A percentile compares a stretch with the other conserved stretches of the same genome.
These are phyloP conservation scores for Aspergillus fumigatus DNA, from an alignment of 2,329 filamentous ascomycete genomes.

Conservation along the genomic window DNA sequence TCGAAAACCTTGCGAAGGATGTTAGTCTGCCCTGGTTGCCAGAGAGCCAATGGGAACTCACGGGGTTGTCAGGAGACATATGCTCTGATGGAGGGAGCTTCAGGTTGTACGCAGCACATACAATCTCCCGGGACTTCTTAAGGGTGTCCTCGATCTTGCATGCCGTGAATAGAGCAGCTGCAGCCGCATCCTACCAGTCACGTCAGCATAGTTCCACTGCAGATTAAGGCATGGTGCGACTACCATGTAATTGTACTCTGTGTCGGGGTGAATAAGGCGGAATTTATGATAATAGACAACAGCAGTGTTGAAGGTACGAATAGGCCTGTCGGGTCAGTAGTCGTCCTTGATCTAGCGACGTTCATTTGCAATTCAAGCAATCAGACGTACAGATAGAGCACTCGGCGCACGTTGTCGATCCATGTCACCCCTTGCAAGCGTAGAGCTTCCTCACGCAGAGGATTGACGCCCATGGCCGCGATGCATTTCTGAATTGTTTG, in stretches of 20 bases:
- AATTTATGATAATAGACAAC: slow-evolving; percentile 93
- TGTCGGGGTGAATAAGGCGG: slow-evolving; percentile 76
- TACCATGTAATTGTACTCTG: slow-evolving; percentile 71
- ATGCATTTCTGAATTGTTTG: slow-evolving; percentile 72
- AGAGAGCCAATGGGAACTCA: slow-evolving; percentile 36
- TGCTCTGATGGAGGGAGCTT: slow-evolving; percentile 65
- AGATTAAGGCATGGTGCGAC: slow-evolving; percentile 12
- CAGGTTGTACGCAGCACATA: slow-evolving; percentile 84
- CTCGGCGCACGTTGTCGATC: slow-evolving; percentile 78
- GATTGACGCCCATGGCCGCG: slow-evolving; percentile 63
- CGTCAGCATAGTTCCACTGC: slow-evolving; percentile 1
- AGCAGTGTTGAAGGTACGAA: slow-evolving; percentile 88
- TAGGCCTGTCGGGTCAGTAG: slow-evolving; percentile 54
- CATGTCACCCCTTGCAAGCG: slow-evolving; percentile 82
- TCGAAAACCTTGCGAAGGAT: slow-evolving; percentile 64
- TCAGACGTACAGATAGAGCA: slow-evolving; percentile 66
- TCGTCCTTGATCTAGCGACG: background rate
- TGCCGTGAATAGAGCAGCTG: slow-evolving; percentile 82
- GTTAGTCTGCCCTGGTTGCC: background rate
- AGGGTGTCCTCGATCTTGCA: slow-evolving; percentile 98
- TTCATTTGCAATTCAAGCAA: background rate
- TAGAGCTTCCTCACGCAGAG: slow-evolving; percentile 72
- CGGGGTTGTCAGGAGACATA: slow-evolving; percentile 75
- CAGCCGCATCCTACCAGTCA: slow-evolving; percentile 66
- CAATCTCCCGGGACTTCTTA: slow-evolving; percentile 91